phyloP scores from a whole-genome alignment of 2,329 filamentous ascomycete genomes.

The Neoarthrinium moseri region DNA sequence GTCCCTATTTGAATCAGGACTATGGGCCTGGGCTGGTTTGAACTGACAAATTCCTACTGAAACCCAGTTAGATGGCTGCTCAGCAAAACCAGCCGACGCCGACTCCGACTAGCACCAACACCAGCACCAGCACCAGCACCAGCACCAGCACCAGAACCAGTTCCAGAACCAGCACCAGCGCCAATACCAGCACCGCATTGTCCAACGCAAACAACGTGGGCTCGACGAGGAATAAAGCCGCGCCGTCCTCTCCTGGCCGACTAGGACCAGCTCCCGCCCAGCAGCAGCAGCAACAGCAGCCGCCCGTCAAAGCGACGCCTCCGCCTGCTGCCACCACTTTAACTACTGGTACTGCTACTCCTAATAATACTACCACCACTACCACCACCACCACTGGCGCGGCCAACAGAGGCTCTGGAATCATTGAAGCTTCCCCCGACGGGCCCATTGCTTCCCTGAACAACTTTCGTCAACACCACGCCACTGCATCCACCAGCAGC shows the following conservation, averaged over 20 bases:
- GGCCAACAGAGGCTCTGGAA: conserved; percentile 14
- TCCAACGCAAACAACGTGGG: conserved; percentile 3
- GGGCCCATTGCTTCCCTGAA: conserved; percentile 14
- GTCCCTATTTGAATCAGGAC: conserved; percentile 14
- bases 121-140: conserved; percentile 3
- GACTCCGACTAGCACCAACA: neutral
- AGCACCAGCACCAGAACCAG: neutral
- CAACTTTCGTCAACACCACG: conserved; percentile 20
- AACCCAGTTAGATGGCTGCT: conserved; percentile 15
- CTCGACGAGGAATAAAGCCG: conserved; percentile 3
- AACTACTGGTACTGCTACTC: neutral
- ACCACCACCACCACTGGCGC: neutral
- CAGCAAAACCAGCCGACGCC: conserved; percentile 8
- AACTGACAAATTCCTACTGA: conserved; percentile 6
- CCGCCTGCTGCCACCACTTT: neutral
- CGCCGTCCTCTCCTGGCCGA: conserved; percentile 5
- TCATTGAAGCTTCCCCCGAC: conserved; percentile 14
- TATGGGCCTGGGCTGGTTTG: conserved; percentile 9
- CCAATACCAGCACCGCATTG: conserved; percentile 3
- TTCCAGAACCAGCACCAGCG: neutral
- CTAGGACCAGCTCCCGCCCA: neutral
- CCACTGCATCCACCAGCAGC: conserved; percentile 22
- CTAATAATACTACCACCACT: neutral
- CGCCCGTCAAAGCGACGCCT: too few relatives aligned
- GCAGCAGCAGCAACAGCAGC: neutral